Conservation (phyloP, 805 yeast genomes). For the Ogataea methanolica region DNA sequence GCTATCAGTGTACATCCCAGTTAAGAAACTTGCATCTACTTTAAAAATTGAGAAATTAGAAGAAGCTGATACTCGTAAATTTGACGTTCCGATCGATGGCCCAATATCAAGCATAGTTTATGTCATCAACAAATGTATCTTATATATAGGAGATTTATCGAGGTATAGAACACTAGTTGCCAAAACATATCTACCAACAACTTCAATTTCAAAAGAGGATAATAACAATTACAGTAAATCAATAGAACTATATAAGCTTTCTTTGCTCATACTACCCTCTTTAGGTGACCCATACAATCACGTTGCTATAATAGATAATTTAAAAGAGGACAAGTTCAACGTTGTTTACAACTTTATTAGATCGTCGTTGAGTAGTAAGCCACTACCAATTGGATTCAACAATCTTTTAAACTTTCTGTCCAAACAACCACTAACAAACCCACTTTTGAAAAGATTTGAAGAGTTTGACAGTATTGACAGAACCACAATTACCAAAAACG, state of each 20-base stretch:
- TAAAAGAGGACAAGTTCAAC: conserved; percentile 41
- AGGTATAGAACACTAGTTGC: conserved; percentile 52
- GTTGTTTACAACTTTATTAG: conserved; percentile 53
- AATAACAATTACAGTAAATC: conserved; percentile 41
- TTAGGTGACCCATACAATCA: conserved; percentile 64
- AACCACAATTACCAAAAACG: conserved; percentile 29
- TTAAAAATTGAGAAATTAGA: conserved; percentile 13
- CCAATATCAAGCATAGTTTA: conserved; percentile 31
- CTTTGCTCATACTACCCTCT: conserved; percentile 58
- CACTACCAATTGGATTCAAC: conserved; percentile 41
- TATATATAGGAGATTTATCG: conserved; percentile 54
- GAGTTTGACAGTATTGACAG: conserved; percentile 21
- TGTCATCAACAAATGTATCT: conserved; percentile 43
- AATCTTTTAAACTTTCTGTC: conserved; percentile 38
- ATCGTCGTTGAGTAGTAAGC: conserved; percentile 50
- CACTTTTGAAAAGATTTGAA: conserved; percentile 25
- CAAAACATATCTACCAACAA: conserved; percentile 34
- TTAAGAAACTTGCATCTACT: conserved; percentile 29
- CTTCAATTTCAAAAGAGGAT: conserved; percentile 30
- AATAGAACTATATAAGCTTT: conserved; percentile 43
- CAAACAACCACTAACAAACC: conserved; percentile 30
- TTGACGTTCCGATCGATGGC: conserved; percentile 7
- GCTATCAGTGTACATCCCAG: conserved; percentile 31
- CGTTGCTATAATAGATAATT: conserved; percentile 51
- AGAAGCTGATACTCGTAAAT: not conserved